These are phyloP conservation scores for Dalbergia oliveri DNA, from an alignment of 306 rosid species.

Conservation along the genomic window DNA sequence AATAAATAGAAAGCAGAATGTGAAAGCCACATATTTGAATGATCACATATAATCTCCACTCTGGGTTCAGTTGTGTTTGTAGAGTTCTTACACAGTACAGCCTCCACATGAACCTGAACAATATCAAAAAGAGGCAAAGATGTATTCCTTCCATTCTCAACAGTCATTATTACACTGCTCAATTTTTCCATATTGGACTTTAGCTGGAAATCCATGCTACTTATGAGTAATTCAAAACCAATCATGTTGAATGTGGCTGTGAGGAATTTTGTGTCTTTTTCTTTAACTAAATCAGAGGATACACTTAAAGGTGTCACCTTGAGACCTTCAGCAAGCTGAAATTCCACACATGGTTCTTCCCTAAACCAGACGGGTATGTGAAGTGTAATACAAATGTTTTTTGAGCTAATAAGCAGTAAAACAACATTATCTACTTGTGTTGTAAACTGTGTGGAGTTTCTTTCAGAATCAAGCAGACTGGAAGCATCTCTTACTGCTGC, in stretches of 20 bases:
- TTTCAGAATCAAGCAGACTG: slow-evolving; percentile 48
- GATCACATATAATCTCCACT: slow-evolving; percentile 70
- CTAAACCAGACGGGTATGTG: slow-evolving; percentile 70
- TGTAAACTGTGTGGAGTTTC: slow-evolving; percentile 44
- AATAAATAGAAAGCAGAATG: slow-evolving; percentile 72
- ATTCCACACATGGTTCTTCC: slow-evolving; percentile 51
- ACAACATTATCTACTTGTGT: slow-evolving; percentile 51
- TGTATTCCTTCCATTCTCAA: slow-evolving; percentile 58
- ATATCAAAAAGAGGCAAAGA: slow-evolving; percentile 82
- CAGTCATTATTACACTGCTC: slow-evolving; percentile 58
- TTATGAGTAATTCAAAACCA: slow-evolving; percentile 57
- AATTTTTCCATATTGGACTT: slow-evolving; percentile 70
- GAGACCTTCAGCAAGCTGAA: slow-evolving; percentile 53
- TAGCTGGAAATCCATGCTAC: slow-evolving; percentile 52
- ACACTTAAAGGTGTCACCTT: slow-evolving; percentile 45
- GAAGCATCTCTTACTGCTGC: slow-evolving; percentile 43
- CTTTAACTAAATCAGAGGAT: slow-evolving; percentile 54
- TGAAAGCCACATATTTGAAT: slow-evolving; percentile 75
- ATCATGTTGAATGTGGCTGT: slow-evolving; percentile 60
- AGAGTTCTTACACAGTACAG: slow-evolving; percentile 49
- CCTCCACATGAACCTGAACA: slow-evolving; percentile 59
- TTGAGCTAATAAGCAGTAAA: slow-evolving; percentile 54
- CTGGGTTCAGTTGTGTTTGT: slow-evolving; percentile 44
- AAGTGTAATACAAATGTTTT: slow-evolving; percentile 61
- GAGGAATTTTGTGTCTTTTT: slow-evolving; percentile 55